A percentile compares a stretch with the other conserved stretches of the same genome.
Conservation (phyloP, 768 basidiomycete species). For the Trametes cingulata region DNA sequence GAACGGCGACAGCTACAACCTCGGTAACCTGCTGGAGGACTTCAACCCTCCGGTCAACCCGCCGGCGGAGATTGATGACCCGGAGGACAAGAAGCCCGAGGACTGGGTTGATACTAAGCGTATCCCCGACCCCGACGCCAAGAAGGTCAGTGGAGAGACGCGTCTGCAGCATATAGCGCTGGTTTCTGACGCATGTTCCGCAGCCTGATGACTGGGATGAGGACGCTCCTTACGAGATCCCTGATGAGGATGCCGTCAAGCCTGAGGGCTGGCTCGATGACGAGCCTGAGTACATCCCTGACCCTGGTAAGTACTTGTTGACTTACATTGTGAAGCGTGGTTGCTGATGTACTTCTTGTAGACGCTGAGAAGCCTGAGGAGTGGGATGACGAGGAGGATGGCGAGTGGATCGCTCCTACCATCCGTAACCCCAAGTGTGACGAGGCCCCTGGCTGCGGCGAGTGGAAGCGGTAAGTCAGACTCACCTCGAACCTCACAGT, state of each 20-base stretch:
- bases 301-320: constrained; percentile 62
- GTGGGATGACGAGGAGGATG: constrained; percentile 99
- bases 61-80: constrained; percentile 88
- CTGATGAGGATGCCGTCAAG: constrained; percentile 83
- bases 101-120: constrained; percentile 92
- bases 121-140: constrained; percentile 83
- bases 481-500: neutral
- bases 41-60: constrained; percentile 95
- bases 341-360: constrained; percentile 25
- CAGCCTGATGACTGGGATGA: constrained; percentile 98
- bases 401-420: constrained; percentile 94
- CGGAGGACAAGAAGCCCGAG: constrained; percentile 84
- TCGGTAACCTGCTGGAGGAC: constrained; percentile 88
- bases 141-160: constrained; percentile 53
- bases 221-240: constrained; percentile 89
- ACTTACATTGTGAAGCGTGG: neutral
- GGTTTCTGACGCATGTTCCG: neutral
- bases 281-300: constrained; percentile 77
- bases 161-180: neutral
- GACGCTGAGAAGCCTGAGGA: constrained; percentile 96
- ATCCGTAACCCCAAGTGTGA: constrained; percentile 89
- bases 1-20: constrained; percentile 80
- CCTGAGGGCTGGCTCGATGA: constrained; percentile 97
- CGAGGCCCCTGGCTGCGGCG: constrained; percentile 90
- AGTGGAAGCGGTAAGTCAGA: constrained; percentile 73